Conservation (phyloP, 2,329 filamentous ascomycete species). For the Diatrype stigma region DNA sequence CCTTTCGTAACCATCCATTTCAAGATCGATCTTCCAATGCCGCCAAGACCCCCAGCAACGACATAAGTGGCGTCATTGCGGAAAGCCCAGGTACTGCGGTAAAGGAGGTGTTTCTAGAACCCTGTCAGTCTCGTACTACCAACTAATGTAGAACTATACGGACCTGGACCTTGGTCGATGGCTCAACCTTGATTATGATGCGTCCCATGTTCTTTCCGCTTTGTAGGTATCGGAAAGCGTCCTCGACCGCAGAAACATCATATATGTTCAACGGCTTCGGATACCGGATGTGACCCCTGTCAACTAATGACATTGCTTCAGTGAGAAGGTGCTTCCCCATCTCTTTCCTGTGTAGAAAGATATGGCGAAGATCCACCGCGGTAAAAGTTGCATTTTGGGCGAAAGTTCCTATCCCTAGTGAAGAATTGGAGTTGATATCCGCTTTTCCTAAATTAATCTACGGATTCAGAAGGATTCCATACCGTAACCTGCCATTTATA, state of each 20-base stretch:
- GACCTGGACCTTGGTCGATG: not conserved
- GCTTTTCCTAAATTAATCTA: constrained; percentile 37
- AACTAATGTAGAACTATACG: not conserved
- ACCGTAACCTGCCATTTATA: too few relatives aligned
- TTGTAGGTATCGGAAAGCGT: not conserved
- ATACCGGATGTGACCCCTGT: not conserved
- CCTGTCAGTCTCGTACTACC: not conserved
- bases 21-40: constrained; percentile 5
- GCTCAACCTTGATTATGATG: not conserved
- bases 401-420: not conserved
- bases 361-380: not conserved
- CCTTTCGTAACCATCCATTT: constrained; percentile 4
- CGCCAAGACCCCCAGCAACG: constrained; percentile 11
- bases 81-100: constrained; percentile 7
- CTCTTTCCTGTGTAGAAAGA: not conserved
- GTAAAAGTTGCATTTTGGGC: not conserved
- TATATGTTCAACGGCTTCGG: not conserved
- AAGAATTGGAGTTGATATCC: constrained; percentile 14
- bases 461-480: too few relatives aligned
- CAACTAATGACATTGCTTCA: not conserved
- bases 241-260: constrained; percentile 7
- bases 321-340: not conserved
- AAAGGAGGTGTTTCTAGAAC: not conserved
- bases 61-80: constrained; percentile 7
- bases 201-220: not conserved